Percentiles rank a stretch among this genome's conserved stretches.
Conservation (phyloP, 192 early-diverging fungal genomes). For the Paraglomus occultum region DNA sequence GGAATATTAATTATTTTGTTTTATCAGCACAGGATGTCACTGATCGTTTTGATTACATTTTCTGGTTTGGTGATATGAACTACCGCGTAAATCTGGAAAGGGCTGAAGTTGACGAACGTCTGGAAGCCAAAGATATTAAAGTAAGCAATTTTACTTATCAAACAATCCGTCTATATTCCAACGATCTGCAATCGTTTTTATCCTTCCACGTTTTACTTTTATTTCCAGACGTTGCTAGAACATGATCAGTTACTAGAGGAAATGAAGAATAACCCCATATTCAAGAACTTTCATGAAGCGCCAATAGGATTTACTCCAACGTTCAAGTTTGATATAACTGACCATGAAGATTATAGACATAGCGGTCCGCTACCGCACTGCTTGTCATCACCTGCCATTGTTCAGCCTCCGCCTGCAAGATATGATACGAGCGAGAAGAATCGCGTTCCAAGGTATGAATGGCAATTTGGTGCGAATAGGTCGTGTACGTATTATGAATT, state of each 20-base stretch:
- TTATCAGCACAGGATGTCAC: conserved; percentile 35
- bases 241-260: conserved; percentile 45
- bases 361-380: not conserved
- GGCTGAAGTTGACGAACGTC: conserved; percentile 44
- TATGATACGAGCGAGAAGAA: conserved; percentile 49
- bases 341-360: not conserved
- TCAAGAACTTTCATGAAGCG: conserved; percentile 61
- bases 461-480: not conserved
- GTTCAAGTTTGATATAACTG: conserved; percentile 72
- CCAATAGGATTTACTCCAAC: conserved; percentile 70
- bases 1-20: not conserved
- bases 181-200: conserved; percentile 1
- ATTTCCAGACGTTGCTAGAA: conserved; percentile 40
- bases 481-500: conserved; percentile 2
- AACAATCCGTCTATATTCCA: not conserved
- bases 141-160: conserved; percentile 13
- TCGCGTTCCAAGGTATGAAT: conserved; percentile 35
- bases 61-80: conserved; percentile 82
- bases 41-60: conserved; percentile 53
- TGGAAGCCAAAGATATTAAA: conserved; percentile 50
- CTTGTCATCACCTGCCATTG: not conserved
- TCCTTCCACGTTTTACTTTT: not conserved
- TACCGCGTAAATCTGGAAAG: conserved; percentile 64
- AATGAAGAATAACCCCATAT: conserved; percentile 25
- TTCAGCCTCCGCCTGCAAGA: not conserved